These are phyloP conservation scores for Chaetomium fimeti DNA, from an alignment of 495 filamentous ascomycete genomes.

Conservation along the genomic window DNA sequence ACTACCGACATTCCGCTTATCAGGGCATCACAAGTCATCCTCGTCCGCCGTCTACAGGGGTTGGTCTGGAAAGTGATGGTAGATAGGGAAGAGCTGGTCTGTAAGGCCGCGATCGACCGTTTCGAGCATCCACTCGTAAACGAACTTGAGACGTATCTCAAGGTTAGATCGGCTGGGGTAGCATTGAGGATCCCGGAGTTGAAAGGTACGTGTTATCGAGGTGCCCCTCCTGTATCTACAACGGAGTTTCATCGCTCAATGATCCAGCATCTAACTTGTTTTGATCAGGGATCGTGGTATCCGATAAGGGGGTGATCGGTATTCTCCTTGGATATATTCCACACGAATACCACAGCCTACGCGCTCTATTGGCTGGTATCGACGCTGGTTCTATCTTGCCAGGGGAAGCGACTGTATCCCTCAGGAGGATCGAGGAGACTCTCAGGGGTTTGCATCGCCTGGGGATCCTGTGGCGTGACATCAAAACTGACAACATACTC, in stretches of 20 bases:
- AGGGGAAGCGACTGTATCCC: not conserved
- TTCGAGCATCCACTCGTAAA: not conserved
- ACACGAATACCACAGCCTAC: slow-evolving; percentile 3
- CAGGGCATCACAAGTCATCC: not conserved
- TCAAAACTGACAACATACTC: slow-evolving; percentile 21
- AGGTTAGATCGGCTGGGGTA: not conserved
- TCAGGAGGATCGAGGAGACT: not conserved
- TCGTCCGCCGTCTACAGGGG: not conserved
- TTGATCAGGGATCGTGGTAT: not conserved
- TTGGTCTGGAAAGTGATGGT: slow-evolving; percentile 1
- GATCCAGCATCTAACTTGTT: not conserved
- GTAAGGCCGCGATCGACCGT: not conserved
- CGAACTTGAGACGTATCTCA: slow-evolving; percentile 5
- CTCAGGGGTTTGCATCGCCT: not conserved
- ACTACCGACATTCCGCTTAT: slow-evolving; percentile 1
- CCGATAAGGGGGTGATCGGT: slow-evolving; percentile 1
- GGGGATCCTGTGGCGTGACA: slow-evolving; percentile 21
- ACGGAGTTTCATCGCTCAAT: too few relatives aligned
- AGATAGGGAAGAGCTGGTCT: not conserved
- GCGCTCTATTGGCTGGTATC: not conserved
- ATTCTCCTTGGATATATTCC: slow-evolving; percentile 5
- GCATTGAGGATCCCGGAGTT: not conserved
- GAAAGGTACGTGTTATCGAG: not conserved
- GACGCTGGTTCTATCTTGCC: not conserved
- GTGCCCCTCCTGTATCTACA: too few relatives aligned